phyloP scores from a whole-genome alignment of 306 rosid species.

The Hippophae rhamnoides region DNA sequence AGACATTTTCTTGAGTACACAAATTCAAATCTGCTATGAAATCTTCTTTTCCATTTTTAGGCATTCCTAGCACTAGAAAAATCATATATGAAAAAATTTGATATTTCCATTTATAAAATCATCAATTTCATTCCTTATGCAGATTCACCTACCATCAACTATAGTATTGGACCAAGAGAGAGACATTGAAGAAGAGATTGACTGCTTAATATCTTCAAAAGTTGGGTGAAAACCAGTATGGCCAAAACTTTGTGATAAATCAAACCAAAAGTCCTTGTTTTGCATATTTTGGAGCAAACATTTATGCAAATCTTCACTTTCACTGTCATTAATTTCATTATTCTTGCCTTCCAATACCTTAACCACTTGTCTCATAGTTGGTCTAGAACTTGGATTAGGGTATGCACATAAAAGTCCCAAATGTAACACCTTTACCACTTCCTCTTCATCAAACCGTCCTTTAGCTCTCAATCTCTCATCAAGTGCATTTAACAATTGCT shows the following conservation, averaged over 20 bases:
- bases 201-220: conserved; percentile 42
- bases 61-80: conserved; percentile 8
- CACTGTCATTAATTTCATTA: conserved; percentile 31
- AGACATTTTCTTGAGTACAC: no score
- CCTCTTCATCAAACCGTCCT: conserved; percentile 37
- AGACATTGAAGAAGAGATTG: conserved; percentile 39
- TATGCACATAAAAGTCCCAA: conserved; percentile 76
- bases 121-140: conserved; percentile 3
- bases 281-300: conserved; percentile 42
- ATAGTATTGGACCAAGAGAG: conserved; percentile 37
- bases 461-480: conserved; percentile 43
- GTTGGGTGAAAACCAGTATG: conserved; percentile 47
- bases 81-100: not conserved
- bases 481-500: conserved; percentile 34
- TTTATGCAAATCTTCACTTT: conserved; percentile 37
- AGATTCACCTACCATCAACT: conserved; percentile 42
- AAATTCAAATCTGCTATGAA: no score
- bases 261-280: conserved; percentile 32
- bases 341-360: conserved; percentile 52
- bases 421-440: conserved; percentile 45
- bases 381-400: conserved; percentile 54
- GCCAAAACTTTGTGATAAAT: conserved; percentile 29
- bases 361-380: conserved; percentile 70
- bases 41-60: not conserved
- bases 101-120: not conserved